Conservation (phyloP, 1,284 basidiomycete genomes). For the Sutorius eximius region DNA sequence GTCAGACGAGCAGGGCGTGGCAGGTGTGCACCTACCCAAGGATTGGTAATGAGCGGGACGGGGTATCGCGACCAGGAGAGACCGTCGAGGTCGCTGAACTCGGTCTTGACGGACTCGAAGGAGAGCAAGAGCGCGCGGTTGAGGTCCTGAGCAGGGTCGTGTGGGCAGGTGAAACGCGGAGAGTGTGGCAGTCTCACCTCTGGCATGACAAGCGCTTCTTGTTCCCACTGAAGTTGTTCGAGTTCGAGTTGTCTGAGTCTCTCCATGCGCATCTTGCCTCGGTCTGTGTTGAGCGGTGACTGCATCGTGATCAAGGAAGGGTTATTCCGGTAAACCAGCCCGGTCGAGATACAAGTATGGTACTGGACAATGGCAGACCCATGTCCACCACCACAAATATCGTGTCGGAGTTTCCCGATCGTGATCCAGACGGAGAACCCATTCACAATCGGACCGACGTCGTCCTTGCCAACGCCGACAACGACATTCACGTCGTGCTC, state of each 20-base stretch:
- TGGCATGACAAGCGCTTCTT: constrained; percentile 50
- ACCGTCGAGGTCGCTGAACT: constrained; percentile 51
- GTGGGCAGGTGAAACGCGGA: neutral
- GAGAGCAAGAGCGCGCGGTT: constrained; percentile 39
- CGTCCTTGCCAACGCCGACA: neutral
- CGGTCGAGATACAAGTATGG: neutral
- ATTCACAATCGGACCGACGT: constrained; percentile 5
- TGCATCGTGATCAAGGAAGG: constrained; percentile 17
- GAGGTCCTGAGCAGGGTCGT: constrained; percentile 38
- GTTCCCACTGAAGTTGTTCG: constrained; percentile 49
- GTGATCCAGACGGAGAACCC: constrained; percentile 2
- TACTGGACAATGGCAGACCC: neutral
- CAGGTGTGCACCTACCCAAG: constrained; percentile 24
- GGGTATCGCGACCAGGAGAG: constrained; percentile 40
- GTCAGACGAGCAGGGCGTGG: constrained; percentile 7
- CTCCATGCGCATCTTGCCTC: constrained; percentile 34
- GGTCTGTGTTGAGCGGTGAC: constrained; percentile 17
- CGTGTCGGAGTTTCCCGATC: constrained; percentile 12
- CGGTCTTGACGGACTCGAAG: constrained; percentile 46
- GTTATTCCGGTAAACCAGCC: constrained; percentile 11
- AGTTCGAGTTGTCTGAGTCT: constrained; percentile 39
- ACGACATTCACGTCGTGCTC: neutral
- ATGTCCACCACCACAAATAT: neutral
- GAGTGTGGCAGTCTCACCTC: constrained; percentile 35
- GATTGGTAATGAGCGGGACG: constrained; percentile 22